Percentiles rank a stretch among this genome's conserved stretches.
phyloP scores from a whole-genome alignment of 805 yeast species.

The Brettanomyces bruxellensis region DNA sequence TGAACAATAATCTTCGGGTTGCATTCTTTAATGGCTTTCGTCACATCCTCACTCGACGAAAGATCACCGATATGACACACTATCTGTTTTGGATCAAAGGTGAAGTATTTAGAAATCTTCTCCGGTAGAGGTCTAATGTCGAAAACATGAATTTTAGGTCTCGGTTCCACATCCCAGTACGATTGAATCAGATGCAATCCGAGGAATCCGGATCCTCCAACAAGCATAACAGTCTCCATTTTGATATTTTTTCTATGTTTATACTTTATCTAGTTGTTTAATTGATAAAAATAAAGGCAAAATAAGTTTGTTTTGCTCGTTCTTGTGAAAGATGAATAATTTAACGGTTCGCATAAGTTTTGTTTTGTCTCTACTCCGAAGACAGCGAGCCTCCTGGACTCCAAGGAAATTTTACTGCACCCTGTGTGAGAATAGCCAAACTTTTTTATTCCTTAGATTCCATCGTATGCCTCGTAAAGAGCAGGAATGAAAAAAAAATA shows the following conservation, averaged over 20 bases:
- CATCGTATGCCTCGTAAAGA: too few species aligned
- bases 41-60: constrained; percentile 63
- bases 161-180: constrained; percentile 55
- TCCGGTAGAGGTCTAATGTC: constrained; percentile 87
- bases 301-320: neutral
- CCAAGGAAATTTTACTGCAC: too few species aligned
- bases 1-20: constrained; percentile 78
- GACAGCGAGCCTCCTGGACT: too few species aligned
- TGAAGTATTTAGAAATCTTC: constrained; percentile 57
- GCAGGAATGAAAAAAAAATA: too few species aligned
- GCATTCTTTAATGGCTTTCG: constrained; percentile 46
- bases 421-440: too few species aligned
- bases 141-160: constrained; percentile 74
- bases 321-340: too few species aligned
- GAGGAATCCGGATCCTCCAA: constrained; percentile 95
- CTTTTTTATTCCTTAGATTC: too few species aligned
- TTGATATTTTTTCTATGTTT: neutral
- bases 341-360: too few species aligned
- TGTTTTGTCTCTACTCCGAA: too few species aligned
- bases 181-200: constrained; percentile 89
- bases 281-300: neutral
- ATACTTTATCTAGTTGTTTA: neutral
- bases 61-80: constrained; percentile 73
- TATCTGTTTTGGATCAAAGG: constrained; percentile 55
- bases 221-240: constrained; percentile 54